Evolutionary conservation across 768 basidiomycete genomes (phyloP).

Genomic region (Pseudohyphozyma bogoriensis): DNA sequence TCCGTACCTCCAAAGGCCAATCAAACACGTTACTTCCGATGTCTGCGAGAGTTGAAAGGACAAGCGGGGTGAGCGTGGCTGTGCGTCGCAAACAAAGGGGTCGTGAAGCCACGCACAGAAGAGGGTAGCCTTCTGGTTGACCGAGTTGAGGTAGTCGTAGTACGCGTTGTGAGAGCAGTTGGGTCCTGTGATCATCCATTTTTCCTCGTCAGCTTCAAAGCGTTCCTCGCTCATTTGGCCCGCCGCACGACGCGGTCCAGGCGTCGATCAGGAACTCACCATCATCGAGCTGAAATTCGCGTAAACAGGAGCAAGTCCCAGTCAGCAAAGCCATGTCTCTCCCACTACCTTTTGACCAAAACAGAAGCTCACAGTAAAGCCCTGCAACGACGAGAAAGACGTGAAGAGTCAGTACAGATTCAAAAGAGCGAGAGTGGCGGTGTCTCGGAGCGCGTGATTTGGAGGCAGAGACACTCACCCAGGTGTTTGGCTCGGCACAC

Average conservation of each 20-base stretch:
- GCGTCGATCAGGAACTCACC: background rate
- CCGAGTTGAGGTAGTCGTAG: constrained; percentile 38
- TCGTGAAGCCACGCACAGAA: constrained; percentile 2
- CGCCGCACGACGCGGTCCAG: background rate
- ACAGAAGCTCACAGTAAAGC: no score
- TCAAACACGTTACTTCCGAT: constrained; percentile 42
- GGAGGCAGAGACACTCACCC: background rate
- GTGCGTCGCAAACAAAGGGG: no score
- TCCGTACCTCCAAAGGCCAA: constrained; percentile 42
- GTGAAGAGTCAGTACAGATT: background rate
- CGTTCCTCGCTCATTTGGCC: no score
- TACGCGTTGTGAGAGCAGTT: constrained; percentile 17
- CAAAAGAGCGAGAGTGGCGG: no score
- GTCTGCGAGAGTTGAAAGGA: background rate
- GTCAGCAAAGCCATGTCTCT: no score
- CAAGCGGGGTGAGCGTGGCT: no score
- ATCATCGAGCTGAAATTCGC: background rate
- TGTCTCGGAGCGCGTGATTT: no score
- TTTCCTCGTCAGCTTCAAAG: no score
- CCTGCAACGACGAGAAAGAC: no score
- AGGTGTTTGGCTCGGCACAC: background rate
- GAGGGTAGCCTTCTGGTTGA: constrained; percentile 38
- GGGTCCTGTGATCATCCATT: background rate
- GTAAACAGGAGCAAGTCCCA: no score
- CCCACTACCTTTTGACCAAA: no score